Evolutionary conservation across 371 early-diverging fungal species (phyloP).

Genomic region (Capillidium heterosporum): DNA sequence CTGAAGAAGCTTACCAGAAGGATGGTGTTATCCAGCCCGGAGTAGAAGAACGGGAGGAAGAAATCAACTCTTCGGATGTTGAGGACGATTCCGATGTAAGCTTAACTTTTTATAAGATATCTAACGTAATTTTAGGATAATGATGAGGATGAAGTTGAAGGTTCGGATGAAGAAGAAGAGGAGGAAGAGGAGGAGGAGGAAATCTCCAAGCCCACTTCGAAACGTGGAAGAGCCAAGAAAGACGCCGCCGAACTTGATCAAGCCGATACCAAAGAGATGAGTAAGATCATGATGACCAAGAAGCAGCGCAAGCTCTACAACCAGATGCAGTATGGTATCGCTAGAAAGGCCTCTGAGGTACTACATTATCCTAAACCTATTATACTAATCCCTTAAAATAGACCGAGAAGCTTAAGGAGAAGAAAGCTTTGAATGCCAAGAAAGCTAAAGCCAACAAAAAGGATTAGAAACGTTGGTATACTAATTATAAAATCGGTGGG

Average conservation of each 20-base stretch:
- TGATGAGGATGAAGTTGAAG: slow-evolving; percentile 9
- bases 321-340: no score
- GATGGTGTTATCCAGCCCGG: slow-evolving; percentile 23
- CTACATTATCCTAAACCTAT: no score
- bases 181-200: slow-evolving; percentile 3
- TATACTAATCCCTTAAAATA: no score
- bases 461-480: no score
- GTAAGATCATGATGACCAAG: slow-evolving; percentile 84
- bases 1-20: slow-evolving; percentile 22
- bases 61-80: slow-evolving; percentile 17
- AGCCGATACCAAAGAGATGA: slow-evolving; percentile 67
- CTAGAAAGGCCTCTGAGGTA: no score
- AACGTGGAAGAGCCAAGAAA: slow-evolving; percentile 17
- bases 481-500: no score
- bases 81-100: slow-evolving; percentile 18
- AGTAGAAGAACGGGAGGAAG: slow-evolving; percentile 18
- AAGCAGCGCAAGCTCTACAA: slow-evolving; percentile 71
- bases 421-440: no score
- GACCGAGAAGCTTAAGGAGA: no score
- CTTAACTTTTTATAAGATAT: neutral
- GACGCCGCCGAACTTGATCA: slow-evolving; percentile 33
- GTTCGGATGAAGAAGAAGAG: neutral
- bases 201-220: slow-evolving; percentile 29
- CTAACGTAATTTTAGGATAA: slow-evolving; percentile 6
- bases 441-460: no score